Base-by-base conservation (phyloP, 2,329 filamentous ascomycete species). In the Alternaria panax region DNA sequence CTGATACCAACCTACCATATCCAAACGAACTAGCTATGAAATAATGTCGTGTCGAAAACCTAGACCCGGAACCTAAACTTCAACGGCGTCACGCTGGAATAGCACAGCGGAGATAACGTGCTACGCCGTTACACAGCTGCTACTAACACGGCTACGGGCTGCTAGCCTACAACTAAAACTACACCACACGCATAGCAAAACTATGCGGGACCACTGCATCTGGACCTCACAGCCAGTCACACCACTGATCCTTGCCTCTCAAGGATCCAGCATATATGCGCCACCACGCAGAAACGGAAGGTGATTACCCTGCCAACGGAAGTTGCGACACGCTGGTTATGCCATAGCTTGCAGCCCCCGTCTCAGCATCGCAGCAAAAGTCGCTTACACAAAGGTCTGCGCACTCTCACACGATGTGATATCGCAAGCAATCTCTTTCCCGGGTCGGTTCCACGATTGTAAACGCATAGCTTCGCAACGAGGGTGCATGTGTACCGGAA, bases 101-200 rank as follows among this genome's bases (percentile, higher is more conserved):
- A 59, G 57, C 25, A 12, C 30, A 20, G 28, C 42, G 53, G 53
- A 51, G 47, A 60, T 52, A 46, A 52, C 48, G 53, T 46, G 51
- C 24, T 16, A 18, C 34, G 27, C 25, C 43, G 32, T 55, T 18
- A 11, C 25, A 53, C 41, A 12, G 14, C 38, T 41, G 1, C 16
- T 48, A 28, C 27, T 34, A n/a, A n/a, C n/a, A 32, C 20, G 25
- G 25, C 25, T 30, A 45, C 45, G 45, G 46, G 18, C 27, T 16
- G 45, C 20, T 25, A 27, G 25, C 30, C 12, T 34, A 43, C 22
- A 34, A 34, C 34, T 24, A 34, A 27, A 41, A 27, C 24, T 32
- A 42, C 25, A 16, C 4, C 3, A n/a, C 8, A 18, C 22, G 40
- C 30, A 38, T 41, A 0, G 22, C 25, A 22, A 16, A 22, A 14